Evolutionary conservation across 2,329 filamentous ascomycete species (phyloP), one percentile per base, ranked within the genome.

Genomic region (Beauveria australis): DNA sequence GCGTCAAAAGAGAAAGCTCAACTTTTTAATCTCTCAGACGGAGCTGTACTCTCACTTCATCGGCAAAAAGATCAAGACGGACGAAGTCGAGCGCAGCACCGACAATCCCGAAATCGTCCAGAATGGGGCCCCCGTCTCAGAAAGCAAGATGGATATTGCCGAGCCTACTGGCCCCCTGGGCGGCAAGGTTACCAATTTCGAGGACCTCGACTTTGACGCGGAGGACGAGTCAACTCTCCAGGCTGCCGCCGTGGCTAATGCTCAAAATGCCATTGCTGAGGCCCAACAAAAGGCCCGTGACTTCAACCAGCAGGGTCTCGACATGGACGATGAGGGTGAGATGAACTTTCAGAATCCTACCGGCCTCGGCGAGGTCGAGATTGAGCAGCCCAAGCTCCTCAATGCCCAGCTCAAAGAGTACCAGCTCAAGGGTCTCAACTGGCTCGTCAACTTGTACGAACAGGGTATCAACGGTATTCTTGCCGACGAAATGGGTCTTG

Each of bases 271-370:
- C 63, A 92, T 99, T 64, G 89, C 96, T 67, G 90, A 97, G 73
- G 94, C 94, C 1, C 91, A 97, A 73, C 87, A 92, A 72, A 92
- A 94, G 73, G 94, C 94, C 1, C 87, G 92, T 56, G 90, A 90
- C 10, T 99, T 99, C 81, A 96, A 97, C 76, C 87, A 91, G 63
- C 79, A 85, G 57, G 84, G 86, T 69, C 68, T 74, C 8, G 85
- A 84, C 61, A 86, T 89, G 73, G 89, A 94, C 66, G 92, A 97
- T 62, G 92, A 97, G 69, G 93, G 92, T 67, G 94, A 99, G 76
- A 91, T 99, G 89, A 99, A 99, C 77, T 99, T 99, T 80, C 94
- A 99, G 77, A 97, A 99, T 72, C 94, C 94, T 0, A 94, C 92
- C 4, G 94, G 93, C 69, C 82, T 99, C 68, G 93, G 93, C 68